Evolutionary conservation across 2,329 filamentous ascomycete species (phyloP).

Genomic region (Bipolaris sorokiniana): DNA sequence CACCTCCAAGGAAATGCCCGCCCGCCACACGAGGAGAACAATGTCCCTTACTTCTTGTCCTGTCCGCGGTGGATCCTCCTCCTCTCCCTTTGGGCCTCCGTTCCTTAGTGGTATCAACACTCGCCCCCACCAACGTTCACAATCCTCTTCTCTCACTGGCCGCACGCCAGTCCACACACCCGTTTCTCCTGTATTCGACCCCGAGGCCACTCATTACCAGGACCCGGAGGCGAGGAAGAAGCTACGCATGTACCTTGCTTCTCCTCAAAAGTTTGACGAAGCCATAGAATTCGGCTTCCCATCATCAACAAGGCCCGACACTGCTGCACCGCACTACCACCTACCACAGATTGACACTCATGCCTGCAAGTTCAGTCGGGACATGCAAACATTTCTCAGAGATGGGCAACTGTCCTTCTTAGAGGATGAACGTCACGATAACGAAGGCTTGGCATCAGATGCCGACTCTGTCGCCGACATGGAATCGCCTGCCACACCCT

Average conservation of each 20-base stretch:
- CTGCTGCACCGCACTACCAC: constrained; percentile 32
- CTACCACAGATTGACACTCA: constrained; percentile 47
- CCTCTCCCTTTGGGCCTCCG: constrained; percentile 48
- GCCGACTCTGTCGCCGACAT: constrained; percentile 42
- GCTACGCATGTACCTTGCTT: constrained; percentile 82
- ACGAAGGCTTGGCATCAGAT: constrained; percentile 42
- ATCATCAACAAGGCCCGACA: constrained; percentile 50
- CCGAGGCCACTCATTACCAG: constrained; percentile 80
- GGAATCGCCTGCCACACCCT: constrained; percentile 48
- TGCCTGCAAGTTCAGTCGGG: constrained; percentile 55
- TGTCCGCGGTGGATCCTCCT: constrained; percentile 61
- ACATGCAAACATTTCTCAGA: constrained; percentile 63
- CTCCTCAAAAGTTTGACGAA: constrained; percentile 94
- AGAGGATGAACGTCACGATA: constrained; percentile 39
- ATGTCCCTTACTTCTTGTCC: constrained; percentile 73
- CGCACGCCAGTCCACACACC: constrained; percentile 39
- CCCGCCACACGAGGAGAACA: constrained; percentile 60
- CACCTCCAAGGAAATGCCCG: constrained; percentile 26
- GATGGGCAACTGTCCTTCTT: constrained; percentile 61
- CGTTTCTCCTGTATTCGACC: constrained; percentile 58
- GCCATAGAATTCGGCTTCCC: constrained; percentile 94
- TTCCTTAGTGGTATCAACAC: constrained; percentile 36
- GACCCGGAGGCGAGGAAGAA: constrained; percentile 88
- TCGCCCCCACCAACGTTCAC: constrained; percentile 41
- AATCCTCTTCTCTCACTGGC: constrained; percentile 37